Base-by-base conservation (phyloP, 1,284 basidiomycete species). In the Chondrostereum purpureum region DNA sequence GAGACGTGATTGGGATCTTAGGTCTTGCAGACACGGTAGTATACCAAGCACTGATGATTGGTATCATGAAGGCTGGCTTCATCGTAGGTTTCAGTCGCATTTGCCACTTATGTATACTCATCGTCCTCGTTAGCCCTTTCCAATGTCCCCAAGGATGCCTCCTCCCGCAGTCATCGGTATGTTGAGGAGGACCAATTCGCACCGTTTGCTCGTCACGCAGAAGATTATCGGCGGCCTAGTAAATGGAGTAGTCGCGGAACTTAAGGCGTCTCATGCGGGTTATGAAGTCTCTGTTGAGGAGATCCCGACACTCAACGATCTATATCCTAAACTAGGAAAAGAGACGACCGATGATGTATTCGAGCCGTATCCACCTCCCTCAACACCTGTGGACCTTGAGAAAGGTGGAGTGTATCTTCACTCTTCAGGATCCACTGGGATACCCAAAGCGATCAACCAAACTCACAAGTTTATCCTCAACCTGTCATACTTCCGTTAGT, bases 71-170 rank as follows among this genome's bases (percentile, higher is more conserved):
- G 16, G 58, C 64, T 4, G 62, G 63, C 14, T 45, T 56, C 8
- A 46, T 61, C 6, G 65, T 68, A 41, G 4, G 65, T 43, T 55
- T 10, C 13, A 20, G 11, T 21, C n/a, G 39, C 6, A 16, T 20
- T n/a, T 1, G 17, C 12, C 36, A 13, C 23, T 2, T 31, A 3
- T 14, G 6, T 35, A 23, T 35, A 31, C 27, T 19, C 21, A 34
- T 17, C 4, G 13, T 39, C 3, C 20, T 13, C 19, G 37, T 5
- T 21, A 62, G 59, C 61, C 58, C 1, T 62, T 61, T 45, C 62
- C 58, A 0, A 64, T 70, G 44, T 68, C 69, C 0, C 62, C 58
- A 6, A 60, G 67, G 1, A 68, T 66, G 42, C 60, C 67, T 1
- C 39, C 61, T 0, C 53, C 61, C 4, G 64, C 66, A 0, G 50